phyloP scores from a whole-genome alignment of 768 basidiomycete genomes.

The Kwoniella botswanensis region DNA sequence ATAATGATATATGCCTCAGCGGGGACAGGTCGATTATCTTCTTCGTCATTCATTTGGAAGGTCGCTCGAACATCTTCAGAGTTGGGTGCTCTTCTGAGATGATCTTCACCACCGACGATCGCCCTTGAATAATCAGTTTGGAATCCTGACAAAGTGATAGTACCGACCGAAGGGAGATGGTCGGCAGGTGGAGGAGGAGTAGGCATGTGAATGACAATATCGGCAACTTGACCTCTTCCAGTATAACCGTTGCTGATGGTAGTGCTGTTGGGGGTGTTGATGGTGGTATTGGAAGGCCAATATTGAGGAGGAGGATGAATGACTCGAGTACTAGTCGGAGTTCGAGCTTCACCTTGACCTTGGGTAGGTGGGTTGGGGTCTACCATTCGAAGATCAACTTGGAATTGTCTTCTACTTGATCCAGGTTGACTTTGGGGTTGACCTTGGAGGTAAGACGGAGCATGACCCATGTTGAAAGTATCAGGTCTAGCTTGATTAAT shows the following conservation, averaged over 20 bases:
- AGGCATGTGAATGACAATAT: slow-evolving; percentile 5
- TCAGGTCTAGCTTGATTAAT: not conserved
- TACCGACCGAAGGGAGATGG: not conserved
- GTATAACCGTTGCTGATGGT: not conserved
- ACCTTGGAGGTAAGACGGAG: not conserved
- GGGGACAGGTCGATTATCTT: slow-evolving; percentile 4
- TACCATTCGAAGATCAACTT: not conserved
- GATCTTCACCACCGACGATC: not conserved
- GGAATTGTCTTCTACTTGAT: not conserved
- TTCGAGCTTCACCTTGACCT: not conserved
- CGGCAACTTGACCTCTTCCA: not conserved
- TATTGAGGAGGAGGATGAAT: slow-evolving; percentile 9
- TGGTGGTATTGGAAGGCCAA: not conserved
- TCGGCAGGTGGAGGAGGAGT: slow-evolving; percentile 17
- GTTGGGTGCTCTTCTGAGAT: slow-evolving; percentile 9
- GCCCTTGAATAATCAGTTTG: slow-evolving; percentile 13
- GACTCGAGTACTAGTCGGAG: not conserved
- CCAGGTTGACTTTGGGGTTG: not conserved
- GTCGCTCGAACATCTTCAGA: not conserved
- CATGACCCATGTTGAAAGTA: not conserved
- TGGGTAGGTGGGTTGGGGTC: not conserved
- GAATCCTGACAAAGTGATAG: slow-evolving; percentile 5
- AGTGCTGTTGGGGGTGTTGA: not conserved
- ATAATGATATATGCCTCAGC: slow-evolving; percentile 20
- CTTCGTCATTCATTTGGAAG: not conserved